These are phyloP conservation scores for Madurella mycetomatis DNA, from an alignment of 2,329 filamentous ascomycete species.

Conservation along the genomic window DNA sequence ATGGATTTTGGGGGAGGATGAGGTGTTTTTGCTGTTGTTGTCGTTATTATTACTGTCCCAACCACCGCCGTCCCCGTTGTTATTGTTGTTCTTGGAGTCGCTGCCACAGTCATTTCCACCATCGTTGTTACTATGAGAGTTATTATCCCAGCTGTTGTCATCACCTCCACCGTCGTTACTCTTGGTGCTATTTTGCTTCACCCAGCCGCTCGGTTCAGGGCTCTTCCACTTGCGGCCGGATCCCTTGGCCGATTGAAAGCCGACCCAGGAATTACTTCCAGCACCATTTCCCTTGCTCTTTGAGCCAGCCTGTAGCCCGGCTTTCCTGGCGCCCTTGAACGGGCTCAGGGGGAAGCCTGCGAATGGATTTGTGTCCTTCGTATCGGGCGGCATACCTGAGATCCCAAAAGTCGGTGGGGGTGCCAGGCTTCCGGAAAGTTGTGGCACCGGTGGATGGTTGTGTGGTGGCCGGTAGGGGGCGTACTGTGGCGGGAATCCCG, in stretches of 20 bases:
- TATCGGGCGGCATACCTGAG: slow-evolving; percentile 4
- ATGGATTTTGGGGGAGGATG: background rate
- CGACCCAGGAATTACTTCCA: background rate
- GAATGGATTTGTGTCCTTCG: background rate
- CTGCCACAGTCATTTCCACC: background rate
- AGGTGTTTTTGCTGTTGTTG: background rate
- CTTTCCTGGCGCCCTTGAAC: background rate
- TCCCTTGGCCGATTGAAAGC: slow-evolving; percentile 2
- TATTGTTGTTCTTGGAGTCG: background rate
- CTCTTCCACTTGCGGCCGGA: slow-evolving; percentile 10
- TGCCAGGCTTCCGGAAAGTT: background rate
- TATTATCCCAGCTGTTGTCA: no score
- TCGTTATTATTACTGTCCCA: background rate
- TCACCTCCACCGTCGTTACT: no score
- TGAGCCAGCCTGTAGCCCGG: background rate
- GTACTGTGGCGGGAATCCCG: background rate
- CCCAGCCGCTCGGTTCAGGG: slow-evolving; percentile 6
- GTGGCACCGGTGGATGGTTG: background rate
- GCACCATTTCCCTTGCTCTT: background rate
- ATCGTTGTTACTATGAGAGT: background rate
- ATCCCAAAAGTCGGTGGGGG: background rate
- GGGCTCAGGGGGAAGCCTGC: slow-evolving; percentile 7
- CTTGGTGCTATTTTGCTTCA: background rate
- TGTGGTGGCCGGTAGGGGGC: background rate
- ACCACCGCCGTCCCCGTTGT: background rate